Evolutionary conservation across 768 basidiomycete species (phyloP).

Genomic region (Serendipita indica): DNA sequence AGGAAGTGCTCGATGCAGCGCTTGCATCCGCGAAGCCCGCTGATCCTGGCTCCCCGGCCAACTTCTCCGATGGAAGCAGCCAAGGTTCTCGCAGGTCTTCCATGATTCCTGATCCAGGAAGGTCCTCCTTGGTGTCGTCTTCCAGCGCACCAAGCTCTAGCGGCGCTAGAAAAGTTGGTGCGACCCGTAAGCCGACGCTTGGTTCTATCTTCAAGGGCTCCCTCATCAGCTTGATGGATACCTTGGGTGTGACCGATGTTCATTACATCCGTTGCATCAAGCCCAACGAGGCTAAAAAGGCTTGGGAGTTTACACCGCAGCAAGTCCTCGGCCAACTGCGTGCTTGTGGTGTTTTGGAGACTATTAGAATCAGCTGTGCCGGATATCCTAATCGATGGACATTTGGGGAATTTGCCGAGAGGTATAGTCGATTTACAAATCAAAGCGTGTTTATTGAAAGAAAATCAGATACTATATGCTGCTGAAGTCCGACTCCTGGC

Average conservation of each 20-base stretch:
- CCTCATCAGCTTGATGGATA: slow-evolving; percentile 88
- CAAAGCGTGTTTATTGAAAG: not conserved
- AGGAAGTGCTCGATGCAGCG: slow-evolving; percentile 86
- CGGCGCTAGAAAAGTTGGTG: slow-evolving; percentile 43
- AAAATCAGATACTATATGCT: slow-evolving; percentile 85
- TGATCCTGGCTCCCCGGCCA: slow-evolving; percentile 61
- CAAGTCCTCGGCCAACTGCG: slow-evolving; percentile 90
- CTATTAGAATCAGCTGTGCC: slow-evolving; percentile 95
- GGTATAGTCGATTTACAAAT: slow-evolving; percentile 26
- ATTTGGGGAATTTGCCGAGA: slow-evolving; percentile 95
- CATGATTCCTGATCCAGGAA: slow-evolving; percentile 76
- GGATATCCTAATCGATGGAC: slow-evolving; percentile 98
- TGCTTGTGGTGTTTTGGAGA: slow-evolving; percentile 97
- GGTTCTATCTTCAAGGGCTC: slow-evolving; percentile 98
- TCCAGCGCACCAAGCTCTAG: slow-evolving; percentile 25
- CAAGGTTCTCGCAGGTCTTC: slow-evolving; percentile 67
- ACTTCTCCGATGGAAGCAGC: slow-evolving; percentile 59
- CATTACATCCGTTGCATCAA: slow-evolving; percentile 99
- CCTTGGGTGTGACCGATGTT: slow-evolving; percentile 90
- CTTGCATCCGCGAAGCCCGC: slow-evolving; percentile 52
- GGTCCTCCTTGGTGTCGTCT: slow-evolving; percentile 48
- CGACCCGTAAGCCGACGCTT: slow-evolving; percentile 80
- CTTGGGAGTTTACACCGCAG: slow-evolving; percentile 94
- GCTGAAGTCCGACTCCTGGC: slow-evolving; percentile 64
- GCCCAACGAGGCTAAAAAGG: slow-evolving; percentile 89